A percentile compares a stretch with the other conserved stretches of the same genome.
Evolutionary conservation across 257 asterid genomes (phyloP).

Genomic region (Nicotiana obtusifolia): DNA sequence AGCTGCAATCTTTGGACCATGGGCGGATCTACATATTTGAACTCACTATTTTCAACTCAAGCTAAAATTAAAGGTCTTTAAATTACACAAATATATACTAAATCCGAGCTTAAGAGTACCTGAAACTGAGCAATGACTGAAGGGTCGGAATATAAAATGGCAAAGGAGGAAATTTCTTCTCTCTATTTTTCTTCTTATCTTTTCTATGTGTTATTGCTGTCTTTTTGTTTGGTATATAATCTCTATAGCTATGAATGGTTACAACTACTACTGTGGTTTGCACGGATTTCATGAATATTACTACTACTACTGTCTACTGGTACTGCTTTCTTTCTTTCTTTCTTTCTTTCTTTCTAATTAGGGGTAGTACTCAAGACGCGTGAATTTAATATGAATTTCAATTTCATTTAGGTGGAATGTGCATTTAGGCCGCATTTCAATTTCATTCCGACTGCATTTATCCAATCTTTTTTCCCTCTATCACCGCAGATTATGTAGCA

Average conservation of each 20-base stretch:
- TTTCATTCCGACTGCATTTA: slow-evolving; percentile 84
- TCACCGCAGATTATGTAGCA: slow-evolving; percentile 64
- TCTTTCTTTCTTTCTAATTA: background rate
- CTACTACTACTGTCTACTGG: background rate
- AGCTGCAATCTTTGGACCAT: background rate
- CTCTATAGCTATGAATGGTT: slow-evolving; percentile 15
- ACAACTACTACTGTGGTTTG: slow-evolving; percentile 30
- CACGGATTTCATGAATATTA: slow-evolving; percentile 50
- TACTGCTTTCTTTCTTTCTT: background rate
- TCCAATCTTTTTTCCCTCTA: slow-evolving; percentile 22
- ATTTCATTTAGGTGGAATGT: slow-evolving; percentile 12
- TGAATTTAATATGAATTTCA: slow-evolving; percentile 51
- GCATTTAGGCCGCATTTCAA: slow-evolving; percentile 37
- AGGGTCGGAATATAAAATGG: background rate
- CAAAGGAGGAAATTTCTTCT: background rate
- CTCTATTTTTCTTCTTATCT: background rate
- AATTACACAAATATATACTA: background rate
- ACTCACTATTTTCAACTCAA: background rate
- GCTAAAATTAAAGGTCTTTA: background rate
- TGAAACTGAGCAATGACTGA: background rate
- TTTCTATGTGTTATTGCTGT: background rate
- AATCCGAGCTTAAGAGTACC: background rate
- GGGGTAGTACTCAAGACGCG: slow-evolving; percentile 41
- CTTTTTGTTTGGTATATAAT: slow-evolving; percentile 8
- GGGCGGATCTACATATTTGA: background rate